Percentiles rank a stretch among this genome's conserved stretches.
These are phyloP conservation scores for Arthrobotrys sphaeroides DNA, from an alignment of 2,329 filamentous ascomycete genomes.

Conservation along the genomic window DNA sequence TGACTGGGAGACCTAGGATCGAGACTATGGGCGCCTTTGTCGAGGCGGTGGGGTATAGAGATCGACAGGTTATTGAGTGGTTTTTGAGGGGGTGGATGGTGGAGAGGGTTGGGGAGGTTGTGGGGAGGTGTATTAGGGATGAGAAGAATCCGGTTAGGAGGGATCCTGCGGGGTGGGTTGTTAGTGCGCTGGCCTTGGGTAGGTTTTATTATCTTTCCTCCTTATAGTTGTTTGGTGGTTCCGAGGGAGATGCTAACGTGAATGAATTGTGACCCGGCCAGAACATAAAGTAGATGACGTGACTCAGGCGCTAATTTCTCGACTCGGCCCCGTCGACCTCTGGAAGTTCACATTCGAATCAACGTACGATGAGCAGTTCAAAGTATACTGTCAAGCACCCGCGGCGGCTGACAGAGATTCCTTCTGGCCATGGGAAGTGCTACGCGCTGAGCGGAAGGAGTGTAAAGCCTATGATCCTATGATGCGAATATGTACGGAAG, in stretches of 20 bases:
- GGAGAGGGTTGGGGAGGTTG: not conserved
- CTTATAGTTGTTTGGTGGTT: not conserved
- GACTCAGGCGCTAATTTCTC: conserved; percentile 22
- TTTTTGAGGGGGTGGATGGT: conserved; percentile 11
- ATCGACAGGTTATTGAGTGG: not conserved
- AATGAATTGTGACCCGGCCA: too few relatives aligned
- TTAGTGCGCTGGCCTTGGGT: not conserved
- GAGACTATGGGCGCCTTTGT: conserved; percentile 18
- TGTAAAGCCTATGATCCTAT: conserved; percentile 4
- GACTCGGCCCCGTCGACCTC: conserved; percentile 19
- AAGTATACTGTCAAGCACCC: conserved; percentile 33
- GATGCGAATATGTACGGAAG: not conserved
- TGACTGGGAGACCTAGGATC: conserved; percentile 7
- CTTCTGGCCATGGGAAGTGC: conserved; percentile 6
- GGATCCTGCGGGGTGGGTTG: not conserved
- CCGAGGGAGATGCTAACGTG: not conserved
- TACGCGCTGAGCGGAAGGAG: not conserved
- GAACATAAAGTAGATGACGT: not conserved
- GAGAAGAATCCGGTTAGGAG: conserved; percentile 31
- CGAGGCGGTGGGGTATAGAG: conserved; percentile 18
- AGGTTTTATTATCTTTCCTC: not conserved
- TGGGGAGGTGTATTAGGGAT: conserved; percentile 12
- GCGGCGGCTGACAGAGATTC: conserved; percentile 10
- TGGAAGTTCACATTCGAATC: conserved; percentile 39
- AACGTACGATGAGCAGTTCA: conserved; percentile 10